Base-by-base conservation (phyloP, 192 early-diverging fungal species). In the Coemansia sp. region DNA sequence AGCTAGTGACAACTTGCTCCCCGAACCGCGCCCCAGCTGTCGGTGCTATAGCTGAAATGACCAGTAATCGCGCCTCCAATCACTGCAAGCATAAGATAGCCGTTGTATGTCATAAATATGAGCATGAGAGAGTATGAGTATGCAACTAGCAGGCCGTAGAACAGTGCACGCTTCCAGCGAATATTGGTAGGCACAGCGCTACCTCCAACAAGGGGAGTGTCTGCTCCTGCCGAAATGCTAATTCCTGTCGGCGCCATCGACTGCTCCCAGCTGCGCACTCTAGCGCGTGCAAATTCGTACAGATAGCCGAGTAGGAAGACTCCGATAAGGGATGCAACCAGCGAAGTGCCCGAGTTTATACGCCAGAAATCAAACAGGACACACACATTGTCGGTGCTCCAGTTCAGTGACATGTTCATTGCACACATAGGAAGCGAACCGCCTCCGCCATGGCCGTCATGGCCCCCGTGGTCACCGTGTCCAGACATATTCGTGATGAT, bases 61-160 rank as follows among this genome's bases (percentile, higher is more conserved):
- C 89, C 89, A 34, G 84, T 47, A n/a, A 81, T 81, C 22, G 89
- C 84, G 21, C 89, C 89, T 24, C 85, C 64, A 18, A 87, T 80
- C 0, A 84, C 84, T 23, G 82, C 73, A 9, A 86, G 66, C 66
- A 91, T 88, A 12, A 91, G 73, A 72, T 76, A 91, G 33, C 85
- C 86, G 53, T 91, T 91, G 67, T 91, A 91, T 0, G 89, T 91
- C 89, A 91, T 91, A 58, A 91, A 91, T 25, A 91, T 83, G 9
- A 91, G 82, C 89, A 91, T 91, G 1, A 89, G 55, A 21, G 86
- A 85, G 64, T 87, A 87, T 40, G 86, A 87, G 39, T 88, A 83
- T 43, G 77, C 82, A 12, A 88, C 85, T 56, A 86, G 73, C 10
- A 84, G 59, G 41, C 84, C 83, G 56, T 91, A 88, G 33, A 87